phyloP scores from a whole-genome alignment of 768 basidiomycete genomes.

The Fomitopsis serialis region DNA sequence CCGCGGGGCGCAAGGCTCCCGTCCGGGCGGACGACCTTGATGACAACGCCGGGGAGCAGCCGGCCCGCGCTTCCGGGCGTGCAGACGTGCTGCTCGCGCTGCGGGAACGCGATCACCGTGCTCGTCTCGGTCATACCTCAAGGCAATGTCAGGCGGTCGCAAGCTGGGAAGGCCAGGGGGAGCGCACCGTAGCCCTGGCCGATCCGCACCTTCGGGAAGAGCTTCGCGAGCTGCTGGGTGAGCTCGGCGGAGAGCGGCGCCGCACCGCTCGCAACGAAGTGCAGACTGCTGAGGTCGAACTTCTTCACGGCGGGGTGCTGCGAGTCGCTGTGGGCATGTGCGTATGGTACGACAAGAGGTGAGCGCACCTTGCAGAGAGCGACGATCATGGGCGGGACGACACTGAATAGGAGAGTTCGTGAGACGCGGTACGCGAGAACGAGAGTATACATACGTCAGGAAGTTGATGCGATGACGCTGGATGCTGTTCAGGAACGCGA shows the following conservation, averaged over 20 bases:
- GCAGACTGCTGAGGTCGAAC: constrained; percentile 35
- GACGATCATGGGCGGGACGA: constrained; percentile 32
- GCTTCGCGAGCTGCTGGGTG: constrained; percentile 36
- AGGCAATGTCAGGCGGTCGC: constrained; percentile 1
- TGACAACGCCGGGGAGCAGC: constrained; percentile 39
- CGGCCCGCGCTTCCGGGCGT: constrained; percentile 30
- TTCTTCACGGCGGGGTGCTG: constrained; percentile 36
- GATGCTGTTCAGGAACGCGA: constrained; percentile 28
- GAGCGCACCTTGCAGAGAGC: constrained; percentile 27
- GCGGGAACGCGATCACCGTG: constrained; percentile 31
- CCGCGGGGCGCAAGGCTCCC: constrained; percentile 36
- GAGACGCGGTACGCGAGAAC: background rate
- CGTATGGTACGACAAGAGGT: background rate
- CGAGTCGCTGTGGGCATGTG: background rate
- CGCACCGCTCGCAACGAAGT: constrained; percentile 40
- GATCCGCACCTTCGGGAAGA: constrained; percentile 46
- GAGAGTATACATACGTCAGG: constrained; percentile 19
- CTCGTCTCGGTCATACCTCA: constrained; percentile 32
- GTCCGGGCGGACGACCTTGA: constrained; percentile 40
- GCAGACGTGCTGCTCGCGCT: constrained; percentile 15
- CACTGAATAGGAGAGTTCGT: constrained; percentile 11
- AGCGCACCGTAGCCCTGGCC: constrained; percentile 57
- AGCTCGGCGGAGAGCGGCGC: constrained; percentile 52
- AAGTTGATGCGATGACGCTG: constrained; percentile 28
- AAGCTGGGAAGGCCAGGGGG: background rate